phyloP scores from a whole-genome alignment of 192 early-diverging fungal species.

The Podila epigama region DNA sequence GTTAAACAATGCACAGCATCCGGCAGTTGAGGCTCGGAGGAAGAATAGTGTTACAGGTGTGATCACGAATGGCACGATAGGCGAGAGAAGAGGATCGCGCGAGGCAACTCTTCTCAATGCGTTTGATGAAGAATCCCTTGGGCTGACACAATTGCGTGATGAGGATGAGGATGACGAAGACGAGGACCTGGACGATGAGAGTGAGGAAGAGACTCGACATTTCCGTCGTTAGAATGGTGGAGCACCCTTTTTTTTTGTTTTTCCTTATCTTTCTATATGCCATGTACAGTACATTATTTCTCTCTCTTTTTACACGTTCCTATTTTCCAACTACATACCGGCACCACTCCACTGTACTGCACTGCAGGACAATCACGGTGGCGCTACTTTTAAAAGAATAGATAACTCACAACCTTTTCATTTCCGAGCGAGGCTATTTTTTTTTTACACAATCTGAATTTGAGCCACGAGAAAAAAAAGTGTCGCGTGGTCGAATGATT shows the following conservation, averaged over 20 bases:
- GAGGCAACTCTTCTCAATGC: conserved; percentile 57
- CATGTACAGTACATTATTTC: background rate
- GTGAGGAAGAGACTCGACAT: too few relatives aligned
- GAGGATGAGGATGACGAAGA: conserved; percentile 41
- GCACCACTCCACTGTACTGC: too few relatives aligned
- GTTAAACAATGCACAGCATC: conserved; percentile 64
- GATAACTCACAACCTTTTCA: too few relatives aligned
- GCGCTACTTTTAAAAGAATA: too few relatives aligned
- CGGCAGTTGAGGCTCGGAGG: conserved; percentile 22
- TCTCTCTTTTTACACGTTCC: too few relatives aligned
- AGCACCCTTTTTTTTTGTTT: background rate
- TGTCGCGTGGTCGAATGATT: too few relatives aligned
- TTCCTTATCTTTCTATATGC: background rate
- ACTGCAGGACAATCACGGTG: too few relatives aligned
- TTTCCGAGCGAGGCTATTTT: too few relatives aligned
- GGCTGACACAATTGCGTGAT: conserved; percentile 54
- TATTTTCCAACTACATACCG: too few relatives aligned
- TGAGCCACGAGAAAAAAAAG: too few relatives aligned
- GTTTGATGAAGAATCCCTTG: conserved; percentile 55
- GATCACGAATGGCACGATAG: conserved; percentile 26
- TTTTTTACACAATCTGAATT: too few relatives aligned
- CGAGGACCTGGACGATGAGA: conserved; percentile 34
- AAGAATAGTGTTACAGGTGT: conserved; percentile 13
- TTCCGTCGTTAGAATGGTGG: too few relatives aligned
- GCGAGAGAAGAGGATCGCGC: conserved; percentile 49